Base-by-base conservation (phyloP, 352 stramenopile genomes). In the Phytopythium helicoides region DNA sequence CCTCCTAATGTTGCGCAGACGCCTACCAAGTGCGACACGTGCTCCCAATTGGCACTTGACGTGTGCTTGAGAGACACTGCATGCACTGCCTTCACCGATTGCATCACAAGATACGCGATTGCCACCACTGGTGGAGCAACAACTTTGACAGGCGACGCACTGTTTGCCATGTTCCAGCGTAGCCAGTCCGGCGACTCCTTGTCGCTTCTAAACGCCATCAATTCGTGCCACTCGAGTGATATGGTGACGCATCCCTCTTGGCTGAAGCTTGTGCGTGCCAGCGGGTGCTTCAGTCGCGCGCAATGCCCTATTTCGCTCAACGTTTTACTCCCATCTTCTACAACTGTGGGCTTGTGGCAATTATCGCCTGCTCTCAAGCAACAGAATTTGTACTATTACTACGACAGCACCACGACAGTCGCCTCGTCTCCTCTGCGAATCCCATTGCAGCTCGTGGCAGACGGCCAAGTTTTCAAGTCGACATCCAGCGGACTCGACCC, bases 41-140 rank as follows among this genome's bases (percentile, higher is more conserved):
- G 76, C 47, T 68, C 58, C 15, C 46, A 46, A 22, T 28, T 84
- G 26, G 70, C 70, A 8, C 55, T 87, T 4, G 58, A 82, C 35
- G 61, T 60, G 7, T 87, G 76, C 56, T 63, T 87, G 12, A 73
- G 76, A 9, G 73, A 87, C 41, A 45, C 65, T 1, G 52, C 59
- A 25, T 87, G 76, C 34, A 69, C 75, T 4, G 65, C 66, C 35
- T 79, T 77, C 58, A 81, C 73, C 11, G 73, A 84, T 38, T 87
- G 76, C 48, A 64, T 87, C 15, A 52, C 66, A 35, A 65, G 74
- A 2, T 66, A 53, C 15, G 47, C 61, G 37, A 21, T 26, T 12
- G 19, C n/a, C 8, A 6, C 51, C 16, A 16, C 26, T 21, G 16
- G 46, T 5, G 33, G 25, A 23, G 46, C 54, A 1, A 47, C 26